A percentile compares a stretch with the other conserved stretches of the same genome.
These are phyloP conservation scores for Trifolium fragiferum DNA, from an alignment of 306 rosid species.

Conservation along the genomic window DNA sequence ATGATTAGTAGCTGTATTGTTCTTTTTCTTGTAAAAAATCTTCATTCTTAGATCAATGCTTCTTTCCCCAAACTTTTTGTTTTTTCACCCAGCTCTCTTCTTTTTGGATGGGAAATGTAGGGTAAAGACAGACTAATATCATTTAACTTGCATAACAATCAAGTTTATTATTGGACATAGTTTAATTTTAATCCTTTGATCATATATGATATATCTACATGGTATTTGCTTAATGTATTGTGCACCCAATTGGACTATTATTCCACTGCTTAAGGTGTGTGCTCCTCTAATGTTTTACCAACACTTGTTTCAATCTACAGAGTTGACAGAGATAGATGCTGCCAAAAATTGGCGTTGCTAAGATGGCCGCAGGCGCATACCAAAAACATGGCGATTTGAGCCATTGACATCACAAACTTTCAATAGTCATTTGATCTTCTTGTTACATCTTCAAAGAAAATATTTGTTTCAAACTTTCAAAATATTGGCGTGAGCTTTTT, in stretches of 20 bases:
- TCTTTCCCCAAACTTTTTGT: not conserved
- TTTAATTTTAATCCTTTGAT: too few species aligned
- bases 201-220: too few species aligned
- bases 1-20: not conserved
- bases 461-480: not conserved
- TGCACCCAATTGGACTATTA: not conserved
- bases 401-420: constrained; percentile 75
- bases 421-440: constrained; percentile 44
- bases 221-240: constrained; percentile 13
- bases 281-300: not conserved
- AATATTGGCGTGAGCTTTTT: too few species aligned
- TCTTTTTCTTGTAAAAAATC: constrained; percentile 22
- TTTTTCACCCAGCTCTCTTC: too few species aligned
- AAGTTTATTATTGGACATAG: too few species aligned
- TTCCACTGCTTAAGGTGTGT: too few species aligned
- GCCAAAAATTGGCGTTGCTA: constrained; percentile 85
- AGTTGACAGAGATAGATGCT: constrained; percentile 66
- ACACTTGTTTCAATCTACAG: constrained; percentile 46
- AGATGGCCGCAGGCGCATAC: constrained; percentile 59
- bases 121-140: too few species aligned
- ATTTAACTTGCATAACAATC: too few species aligned
- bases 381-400: constrained; percentile 75
- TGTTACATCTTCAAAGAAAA: not conserved
- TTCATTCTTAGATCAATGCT: constrained; percentile 12
- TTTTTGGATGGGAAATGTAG: too few species aligned